Evolutionary conservation across 495 filamentous ascomycete species (phyloP).

Genomic region (Chaetomidium leptoderma): DNA sequence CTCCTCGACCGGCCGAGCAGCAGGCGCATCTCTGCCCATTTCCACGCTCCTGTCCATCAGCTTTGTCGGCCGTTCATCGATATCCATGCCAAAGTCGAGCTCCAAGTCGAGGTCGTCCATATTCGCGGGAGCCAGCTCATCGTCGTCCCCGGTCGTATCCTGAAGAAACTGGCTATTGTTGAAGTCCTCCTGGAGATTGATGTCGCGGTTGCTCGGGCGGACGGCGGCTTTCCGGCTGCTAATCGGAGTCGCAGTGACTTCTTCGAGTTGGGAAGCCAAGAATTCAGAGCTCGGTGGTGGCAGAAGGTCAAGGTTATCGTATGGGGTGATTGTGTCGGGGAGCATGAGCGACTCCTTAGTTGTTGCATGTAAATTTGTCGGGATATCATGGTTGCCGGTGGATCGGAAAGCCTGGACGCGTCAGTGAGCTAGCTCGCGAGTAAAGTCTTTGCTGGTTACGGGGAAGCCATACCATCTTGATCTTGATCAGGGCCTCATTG

Average conservation of each 20-base stretch:
- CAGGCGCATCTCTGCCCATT: conserved; percentile 75
- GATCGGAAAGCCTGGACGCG: conserved; percentile 65
- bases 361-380: conserved; percentile 57
- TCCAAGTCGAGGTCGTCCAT: conserved; percentile 55
- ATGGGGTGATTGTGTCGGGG: conserved; percentile 83
- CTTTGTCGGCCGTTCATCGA: conserved; percentile 44
- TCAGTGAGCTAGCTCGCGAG: conserved; percentile 29
- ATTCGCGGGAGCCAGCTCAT: conserved; percentile 48
- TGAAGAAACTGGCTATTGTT: conserved; percentile 65
- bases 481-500: conserved; percentile 93
- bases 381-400: conserved; percentile 73
- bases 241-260: conserved; percentile 46
- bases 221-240: conserved; percentile 42
- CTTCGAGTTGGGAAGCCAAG: conserved; percentile 62
- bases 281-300: conserved; percentile 69
- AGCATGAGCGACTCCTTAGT: conserved; percentile 70
- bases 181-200: conserved; percentile 56
- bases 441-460: neutral
- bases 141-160: conserved; percentile 54
- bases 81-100: conserved; percentile 56
- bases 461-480: conserved; percentile 74
- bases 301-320: conserved; percentile 68
- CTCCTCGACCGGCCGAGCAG: conserved; percentile 60
- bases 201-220: conserved; percentile 60
- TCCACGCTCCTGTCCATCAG: conserved; percentile 65